These are phyloP conservation scores for Aspergillus haitiensis DNA, from an alignment of 495 filamentous ascomycete species.

Conservation along the genomic window DNA sequence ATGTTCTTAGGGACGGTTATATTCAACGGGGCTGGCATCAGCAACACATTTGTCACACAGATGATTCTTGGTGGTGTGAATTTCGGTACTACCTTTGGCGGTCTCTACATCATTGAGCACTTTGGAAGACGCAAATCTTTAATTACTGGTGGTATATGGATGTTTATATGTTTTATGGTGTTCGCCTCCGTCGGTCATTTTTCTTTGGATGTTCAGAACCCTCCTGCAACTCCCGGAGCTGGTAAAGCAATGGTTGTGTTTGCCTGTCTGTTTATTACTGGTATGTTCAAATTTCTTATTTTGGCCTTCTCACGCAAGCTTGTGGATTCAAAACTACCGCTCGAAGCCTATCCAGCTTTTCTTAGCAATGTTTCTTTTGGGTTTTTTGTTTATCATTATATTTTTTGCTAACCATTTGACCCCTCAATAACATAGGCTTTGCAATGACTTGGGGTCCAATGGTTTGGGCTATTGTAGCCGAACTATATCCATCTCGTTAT, in stretches of 20 bases:
- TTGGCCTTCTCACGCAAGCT: background rate
- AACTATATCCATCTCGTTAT: constrained; percentile 76
- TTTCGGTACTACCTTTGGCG: constrained; percentile 66
- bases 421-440: constrained; percentile 30
- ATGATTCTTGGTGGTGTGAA: constrained; percentile 76
- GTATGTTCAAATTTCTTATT: background rate
- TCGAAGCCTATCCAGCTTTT: no score
- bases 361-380: no score
- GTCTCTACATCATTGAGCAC: constrained; percentile 67
- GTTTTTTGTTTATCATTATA: no score
- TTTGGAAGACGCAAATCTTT: constrained; percentile 66
- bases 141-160: constrained; percentile 65
- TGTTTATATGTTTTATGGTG: constrained; percentile 68
- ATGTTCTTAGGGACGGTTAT: constrained; percentile 54
- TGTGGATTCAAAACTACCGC: background rate
- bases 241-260: constrained; percentile 56
- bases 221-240: constrained; percentile 4
- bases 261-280: constrained; percentile 16
- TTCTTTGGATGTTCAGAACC: constrained; percentile 51
- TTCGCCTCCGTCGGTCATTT: constrained; percentile 71
- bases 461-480: constrained; percentile 76
- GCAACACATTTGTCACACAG: constrained; percentile 65
- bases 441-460: constrained; percentile 80
- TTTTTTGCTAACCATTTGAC: no score
- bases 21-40: constrained; percentile 66